Evolutionary conservation across 2,329 filamentous ascomycete genomes (phyloP), one percentile per base, ranked within the genome.

Genomic region (Aspergillus quadricinctus): DNA sequence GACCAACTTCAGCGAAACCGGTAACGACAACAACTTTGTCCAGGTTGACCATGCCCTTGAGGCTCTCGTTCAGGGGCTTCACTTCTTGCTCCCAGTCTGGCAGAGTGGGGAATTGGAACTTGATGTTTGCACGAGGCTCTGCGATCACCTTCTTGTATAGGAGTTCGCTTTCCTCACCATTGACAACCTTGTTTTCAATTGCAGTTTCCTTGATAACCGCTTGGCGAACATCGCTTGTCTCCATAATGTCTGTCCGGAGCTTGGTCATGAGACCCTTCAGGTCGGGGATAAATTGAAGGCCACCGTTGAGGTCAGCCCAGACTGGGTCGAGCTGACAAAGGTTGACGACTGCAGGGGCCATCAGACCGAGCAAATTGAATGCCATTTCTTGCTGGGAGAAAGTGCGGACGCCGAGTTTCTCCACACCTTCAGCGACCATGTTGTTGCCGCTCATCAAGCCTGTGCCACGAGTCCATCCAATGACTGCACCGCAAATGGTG

Each of bases 301-400:
- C 95, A 71, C 95, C 94, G 78, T 99, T 99, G 52, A 99, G 82
- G 76, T 99, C 94, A 61, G 94, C 94, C 77, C 94, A 97, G 57
- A 99, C 92, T 10, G 94, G 95, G 78, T 97, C 91, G 48, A 85
- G 81, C 79, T 99, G 94, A 82, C 94, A 99, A 46, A 99, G 84
- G 72, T 99, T 92, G 65, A 96, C 92, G 67, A 99, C 90, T 28
- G 88, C 84, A 40, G 94, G 92, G 1, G 92, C 89, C 94, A 99
- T 96, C 53, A 99, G 84, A 65, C 94, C 93, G 48, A 99, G 85
- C 64, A 99, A 78, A 78, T 99, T 99, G 83, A 99, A 99, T 17
- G 94, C 94, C 94, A 99, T 99, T 77, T 99, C 94, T 74, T 96
- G 92, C 78, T 97, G 94, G 9, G 93, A 97, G 82, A 99, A 99